These are phyloP conservation scores for Psilocybe subaeruginosa DNA, from an alignment of 768 basidiomycete genomes.

Conservation along the genomic window DNA sequence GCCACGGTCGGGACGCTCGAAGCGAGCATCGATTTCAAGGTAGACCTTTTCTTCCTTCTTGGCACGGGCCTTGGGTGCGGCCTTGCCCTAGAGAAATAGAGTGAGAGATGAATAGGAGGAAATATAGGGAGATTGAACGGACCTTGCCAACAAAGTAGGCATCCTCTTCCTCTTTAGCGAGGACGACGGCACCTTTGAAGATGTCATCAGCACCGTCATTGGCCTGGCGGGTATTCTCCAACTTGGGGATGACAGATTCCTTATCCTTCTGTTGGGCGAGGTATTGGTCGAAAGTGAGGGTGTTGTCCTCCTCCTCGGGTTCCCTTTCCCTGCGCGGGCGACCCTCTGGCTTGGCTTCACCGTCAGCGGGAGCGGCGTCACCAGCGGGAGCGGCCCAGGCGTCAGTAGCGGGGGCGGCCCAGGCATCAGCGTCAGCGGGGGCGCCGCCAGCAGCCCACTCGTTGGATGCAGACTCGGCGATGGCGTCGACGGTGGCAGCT, in stretches of 20 bases:
- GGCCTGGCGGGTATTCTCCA: conserved; percentile 76
- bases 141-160: conserved; percentile 94
- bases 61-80: conserved; percentile 62
- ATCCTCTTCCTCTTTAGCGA: conserved; percentile 74
- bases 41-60: conserved; percentile 92
- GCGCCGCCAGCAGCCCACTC: conserved; percentile 40
- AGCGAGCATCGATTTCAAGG: conserved; percentile 90
- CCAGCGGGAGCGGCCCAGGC: conserved; percentile 38
- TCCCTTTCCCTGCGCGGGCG: conserved; percentile 57
- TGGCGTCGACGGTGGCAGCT: conserved; percentile 73
- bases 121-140: conserved; percentile 18
- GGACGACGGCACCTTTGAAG: conserved; percentile 73
- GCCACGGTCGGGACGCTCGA: conserved; percentile 79
- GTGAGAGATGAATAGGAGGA: conserved; percentile 4
- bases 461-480: conserved; percentile 51
- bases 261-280: conserved; percentile 78
- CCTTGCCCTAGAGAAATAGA: conserved; percentile 53
- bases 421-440: conserved; percentile 26
- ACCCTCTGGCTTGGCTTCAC: conserved; percentile 37
- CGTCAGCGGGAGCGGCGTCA: conserved; percentile 42
- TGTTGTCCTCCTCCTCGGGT: conserved; percentile 89
- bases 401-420: conserved; percentile 35
- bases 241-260: conserved; percentile 68
- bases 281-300: conserved; percentile 93
- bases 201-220: conserved; percentile 76